These are phyloP conservation scores for Fomes fomentarius DNA, from an alignment of 1,284 basidiomycete species.

Conservation along the genomic window DNA sequence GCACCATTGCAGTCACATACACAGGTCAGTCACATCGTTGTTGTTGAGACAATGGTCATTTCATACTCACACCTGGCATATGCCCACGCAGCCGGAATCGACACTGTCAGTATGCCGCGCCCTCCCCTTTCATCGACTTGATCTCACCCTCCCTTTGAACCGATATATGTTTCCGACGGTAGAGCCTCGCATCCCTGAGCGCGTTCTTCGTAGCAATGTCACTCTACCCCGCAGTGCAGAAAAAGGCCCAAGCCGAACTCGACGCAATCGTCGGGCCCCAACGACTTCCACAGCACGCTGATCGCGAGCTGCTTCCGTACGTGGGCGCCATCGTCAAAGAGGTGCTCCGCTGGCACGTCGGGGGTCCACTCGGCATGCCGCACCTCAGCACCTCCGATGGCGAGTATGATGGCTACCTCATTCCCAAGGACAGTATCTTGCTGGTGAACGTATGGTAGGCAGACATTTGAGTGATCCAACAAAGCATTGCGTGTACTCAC, in stretches of 20 bases:
- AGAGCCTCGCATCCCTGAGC: constrained; percentile 24
- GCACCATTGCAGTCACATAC: neutral
- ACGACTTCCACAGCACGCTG: constrained; percentile 35
- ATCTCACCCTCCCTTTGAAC: neutral
- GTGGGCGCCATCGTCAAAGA: constrained; percentile 35
- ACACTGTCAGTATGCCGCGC: neutral
- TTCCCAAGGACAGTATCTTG: too few species aligned
- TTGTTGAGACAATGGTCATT: neutral
- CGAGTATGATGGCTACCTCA: too few species aligned
- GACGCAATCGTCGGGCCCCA: constrained; percentile 31
- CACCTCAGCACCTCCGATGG: constrained; percentile 15
- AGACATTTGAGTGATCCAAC: too few species aligned
- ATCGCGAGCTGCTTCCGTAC: constrained; percentile 34
- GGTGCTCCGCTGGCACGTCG: constrained; percentile 21
- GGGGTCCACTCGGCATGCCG: constrained; percentile 20
- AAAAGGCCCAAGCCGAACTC: constrained; percentile 34
- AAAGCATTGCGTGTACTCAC: too few species aligned
- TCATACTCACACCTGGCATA: neutral
- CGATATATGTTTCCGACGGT: neutral
- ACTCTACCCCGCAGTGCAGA: constrained; percentile 29
- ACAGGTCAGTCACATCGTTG: neutral
- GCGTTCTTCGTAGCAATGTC: constrained; percentile 28
- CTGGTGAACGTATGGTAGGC: constrained; percentile 20
- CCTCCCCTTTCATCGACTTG: neutral
- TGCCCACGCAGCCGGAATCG: neutral